These are phyloP conservation scores for Citeromyces matritensis DNA, from an alignment of 805 yeast species.

Conservation along the genomic window DNA sequence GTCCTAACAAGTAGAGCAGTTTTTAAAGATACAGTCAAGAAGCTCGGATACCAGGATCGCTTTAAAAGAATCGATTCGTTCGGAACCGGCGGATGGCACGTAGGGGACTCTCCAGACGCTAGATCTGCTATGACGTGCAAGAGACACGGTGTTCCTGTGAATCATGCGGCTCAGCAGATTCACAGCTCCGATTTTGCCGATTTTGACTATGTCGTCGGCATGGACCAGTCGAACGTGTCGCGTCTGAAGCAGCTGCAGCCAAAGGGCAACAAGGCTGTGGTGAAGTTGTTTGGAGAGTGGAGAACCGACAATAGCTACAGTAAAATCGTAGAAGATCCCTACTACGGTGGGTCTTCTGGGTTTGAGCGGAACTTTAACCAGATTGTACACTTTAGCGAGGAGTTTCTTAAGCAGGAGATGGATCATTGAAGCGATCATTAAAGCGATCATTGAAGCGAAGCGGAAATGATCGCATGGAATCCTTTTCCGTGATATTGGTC, in stretches of 20 bases:
- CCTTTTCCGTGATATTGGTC: too few species aligned
- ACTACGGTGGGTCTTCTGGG: constrained; percentile 78
- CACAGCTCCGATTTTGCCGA: constrained; percentile 28
- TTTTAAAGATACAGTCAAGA: constrained; percentile 47
- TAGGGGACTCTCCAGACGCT: constrained; percentile 71
- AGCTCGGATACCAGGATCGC: constrained; percentile 23
- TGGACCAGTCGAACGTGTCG: constrained; percentile 48
- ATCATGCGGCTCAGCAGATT: constrained; percentile 66
- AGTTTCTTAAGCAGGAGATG: constrained; percentile 42
- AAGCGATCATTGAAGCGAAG: too few species aligned
- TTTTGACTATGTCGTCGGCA: constrained; percentile 57
- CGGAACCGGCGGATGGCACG: constrained; percentile 79
- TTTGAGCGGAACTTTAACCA: constrained; percentile 72
- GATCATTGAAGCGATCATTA: too few species aligned
- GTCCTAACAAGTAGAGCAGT: constrained; percentile 32
- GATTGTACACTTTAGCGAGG: constrained; percentile 57
- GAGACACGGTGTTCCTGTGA: constrained; percentile 57
- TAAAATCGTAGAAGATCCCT: constrained; percentile 73
- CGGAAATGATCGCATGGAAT: too few species aligned
- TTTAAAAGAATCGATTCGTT: constrained; percentile 63
- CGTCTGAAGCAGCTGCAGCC: constrained; percentile 41
- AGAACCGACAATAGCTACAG: constrained; percentile 32
- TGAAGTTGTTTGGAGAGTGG: constrained; percentile 75
- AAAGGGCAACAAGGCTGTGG: constrained; percentile 25
- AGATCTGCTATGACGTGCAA: constrained; percentile 58